Evolutionary conservation across 1,284 basidiomycete species (phyloP).

Genomic region (Stygiomarasmius scandens): DNA sequence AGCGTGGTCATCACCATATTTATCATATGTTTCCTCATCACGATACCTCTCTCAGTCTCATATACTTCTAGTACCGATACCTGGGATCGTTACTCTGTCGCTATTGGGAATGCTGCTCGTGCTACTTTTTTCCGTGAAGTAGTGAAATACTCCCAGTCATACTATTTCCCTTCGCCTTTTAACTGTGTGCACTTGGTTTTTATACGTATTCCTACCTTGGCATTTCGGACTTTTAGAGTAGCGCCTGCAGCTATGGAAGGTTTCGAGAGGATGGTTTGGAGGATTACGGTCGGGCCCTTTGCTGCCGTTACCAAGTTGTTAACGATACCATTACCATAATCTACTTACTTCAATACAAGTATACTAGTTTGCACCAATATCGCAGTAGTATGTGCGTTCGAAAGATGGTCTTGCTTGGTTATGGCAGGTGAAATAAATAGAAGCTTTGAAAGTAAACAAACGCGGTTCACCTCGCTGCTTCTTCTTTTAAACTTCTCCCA

Average conservation of each 20-base stretch:
- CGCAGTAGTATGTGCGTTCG: neutral
- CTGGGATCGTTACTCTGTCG: slow-evolving; percentile 54
- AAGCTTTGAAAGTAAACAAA: neutral
- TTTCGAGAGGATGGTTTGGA: slow-evolving; percentile 43
- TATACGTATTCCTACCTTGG: slow-evolving; percentile 27
- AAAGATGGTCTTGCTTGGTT: slow-evolving; percentile 1
- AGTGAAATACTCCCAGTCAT: slow-evolving; percentile 38
- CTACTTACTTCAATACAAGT: too few relatives aligned
- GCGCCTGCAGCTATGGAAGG: slow-evolving; percentile 16
- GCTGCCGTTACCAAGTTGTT: slow-evolving; percentile 29
- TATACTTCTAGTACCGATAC: slow-evolving; percentile 10
- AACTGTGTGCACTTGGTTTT: slow-evolving; percentile 41
- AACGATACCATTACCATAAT: neutral
- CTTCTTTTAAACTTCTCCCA: too few relatives aligned
- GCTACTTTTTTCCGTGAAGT: slow-evolving; percentile 42
- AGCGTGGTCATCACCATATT: slow-evolving; percentile 36
- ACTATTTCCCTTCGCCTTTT: slow-evolving; percentile 54
- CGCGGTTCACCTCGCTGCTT: neutral
- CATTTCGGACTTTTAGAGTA: slow-evolving; percentile 18
- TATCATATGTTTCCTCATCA: slow-evolving; percentile 33
- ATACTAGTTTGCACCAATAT: too few relatives aligned
- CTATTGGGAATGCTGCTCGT: slow-evolving; percentile 49
- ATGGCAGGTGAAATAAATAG: neutral
- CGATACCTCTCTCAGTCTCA: slow-evolving; percentile 6
- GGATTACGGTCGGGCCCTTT: slow-evolving; percentile 43